phyloP scores from a whole-genome alignment of 176 grass and related monocot genomes.

The Typha latifolia region DNA sequence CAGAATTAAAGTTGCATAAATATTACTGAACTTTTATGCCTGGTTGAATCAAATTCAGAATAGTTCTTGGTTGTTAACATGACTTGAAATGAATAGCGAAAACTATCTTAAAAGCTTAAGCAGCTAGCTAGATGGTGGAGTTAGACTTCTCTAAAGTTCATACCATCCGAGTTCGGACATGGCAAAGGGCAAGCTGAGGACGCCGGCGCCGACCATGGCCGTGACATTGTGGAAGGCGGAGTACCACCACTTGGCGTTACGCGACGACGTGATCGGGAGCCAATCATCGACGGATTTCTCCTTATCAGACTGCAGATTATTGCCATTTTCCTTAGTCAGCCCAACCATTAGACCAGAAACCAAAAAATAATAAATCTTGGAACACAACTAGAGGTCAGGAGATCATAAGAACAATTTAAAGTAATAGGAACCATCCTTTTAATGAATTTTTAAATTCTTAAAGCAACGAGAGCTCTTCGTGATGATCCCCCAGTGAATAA shows the following conservation, averaged over 20 bases:
- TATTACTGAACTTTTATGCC: no score
- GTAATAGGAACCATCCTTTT: no score
- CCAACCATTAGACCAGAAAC: not conserved
- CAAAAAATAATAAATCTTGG: not conserved
- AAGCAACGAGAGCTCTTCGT: no score
- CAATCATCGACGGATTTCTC: constrained; percentile 53
- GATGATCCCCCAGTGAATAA: no score
- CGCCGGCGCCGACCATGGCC: constrained; percentile 89
- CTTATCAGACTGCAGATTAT: constrained; percentile 10
- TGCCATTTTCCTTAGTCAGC: not conserved
- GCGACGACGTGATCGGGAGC: constrained; percentile 79
- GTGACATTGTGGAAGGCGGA: constrained; percentile 96
- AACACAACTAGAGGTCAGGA: not conserved
- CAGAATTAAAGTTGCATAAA: no score
- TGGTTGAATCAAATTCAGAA: no score
- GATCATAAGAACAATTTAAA: no score
- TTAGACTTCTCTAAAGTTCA: not conserved
- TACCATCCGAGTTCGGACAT: constrained; percentile 91
- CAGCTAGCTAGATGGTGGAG: not conserved
- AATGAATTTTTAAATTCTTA: no score
- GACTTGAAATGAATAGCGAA: no score
- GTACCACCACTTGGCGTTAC: constrained; percentile 96
- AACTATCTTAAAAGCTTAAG: no score
- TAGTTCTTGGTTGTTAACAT: no score
- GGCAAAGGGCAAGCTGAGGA: constrained; percentile 74